A percentile compares a stretch with the other conserved stretches of the same genome.
These are phyloP conservation scores for Euryodendron excelsum DNA, from an alignment of 148 eudicot genomes.

Conservation along the genomic window DNA sequence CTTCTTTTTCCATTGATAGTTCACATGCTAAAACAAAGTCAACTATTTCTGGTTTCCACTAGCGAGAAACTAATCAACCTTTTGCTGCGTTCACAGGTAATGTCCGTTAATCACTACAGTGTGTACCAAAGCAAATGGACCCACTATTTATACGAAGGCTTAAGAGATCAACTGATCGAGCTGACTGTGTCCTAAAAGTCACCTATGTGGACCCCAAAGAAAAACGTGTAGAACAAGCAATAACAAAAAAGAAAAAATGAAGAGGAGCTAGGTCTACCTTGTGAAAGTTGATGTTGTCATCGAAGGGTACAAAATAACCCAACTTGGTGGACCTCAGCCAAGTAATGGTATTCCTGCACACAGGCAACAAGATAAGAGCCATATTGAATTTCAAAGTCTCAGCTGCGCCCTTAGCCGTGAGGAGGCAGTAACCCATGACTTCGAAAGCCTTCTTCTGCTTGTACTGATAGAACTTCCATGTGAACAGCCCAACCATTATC, in stretches of 20 bases:
- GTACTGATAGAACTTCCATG: slow-evolving; percentile 87
- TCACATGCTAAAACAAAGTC: too few species aligned
- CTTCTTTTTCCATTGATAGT: too few species aligned
- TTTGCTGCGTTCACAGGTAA: slow-evolving; percentile 10
- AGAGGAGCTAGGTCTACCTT: slow-evolving; percentile 53
- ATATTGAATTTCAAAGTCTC: slow-evolving; percentile 92
- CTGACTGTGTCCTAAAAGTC: background rate
- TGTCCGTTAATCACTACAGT: too few species aligned
- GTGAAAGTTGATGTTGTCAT: slow-evolving; percentile 97
- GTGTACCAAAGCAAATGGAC: too few species aligned
- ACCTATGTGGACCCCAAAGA: slow-evolving; percentile 7
- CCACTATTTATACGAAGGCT: background rate
- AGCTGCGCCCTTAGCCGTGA: slow-evolving; percentile 94
- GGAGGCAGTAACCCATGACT: slow-evolving; percentile 94
- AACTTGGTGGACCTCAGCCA: slow-evolving; percentile 88
- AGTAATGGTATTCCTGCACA: slow-evolving; percentile 90
- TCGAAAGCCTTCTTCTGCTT: slow-evolving; percentile 63
- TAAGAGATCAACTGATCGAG: background rate
- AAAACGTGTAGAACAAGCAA: background rate
- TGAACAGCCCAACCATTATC: slow-evolving; percentile 70
- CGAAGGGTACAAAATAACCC: slow-evolving; percentile 70
- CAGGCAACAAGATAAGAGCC: slow-evolving; percentile 91
- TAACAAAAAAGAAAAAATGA: slow-evolving; percentile 7
- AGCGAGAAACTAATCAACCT: background rate
- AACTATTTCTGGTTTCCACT: slow-evolving; percentile 9